A percentile compares a stretch with the other conserved stretches of the same genome.
These are phyloP conservation scores for Herpetomonas tarakana DNA, from an alignment of 208 protist genomes.

Conservation along the genomic window DNA sequence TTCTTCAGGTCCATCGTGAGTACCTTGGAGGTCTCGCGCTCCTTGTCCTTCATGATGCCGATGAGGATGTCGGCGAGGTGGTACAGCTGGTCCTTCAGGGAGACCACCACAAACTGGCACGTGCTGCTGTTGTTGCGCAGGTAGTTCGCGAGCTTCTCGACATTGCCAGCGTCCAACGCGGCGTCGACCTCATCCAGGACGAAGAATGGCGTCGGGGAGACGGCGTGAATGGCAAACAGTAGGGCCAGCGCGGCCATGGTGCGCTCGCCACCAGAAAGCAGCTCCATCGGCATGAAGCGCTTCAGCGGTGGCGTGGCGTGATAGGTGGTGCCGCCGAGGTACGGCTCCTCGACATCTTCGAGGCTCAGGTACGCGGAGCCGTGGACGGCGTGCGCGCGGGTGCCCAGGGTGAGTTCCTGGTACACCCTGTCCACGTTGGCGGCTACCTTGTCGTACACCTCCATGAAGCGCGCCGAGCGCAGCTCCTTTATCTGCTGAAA, in stretches of 20 bases:
- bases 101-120: conserved; percentile 98
- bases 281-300: conserved; percentile 97
- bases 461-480: conserved; percentile 90
- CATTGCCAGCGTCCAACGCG: conserved; percentile 97
- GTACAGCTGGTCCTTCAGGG: conserved; percentile 98
- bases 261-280: conserved; percentile 98
- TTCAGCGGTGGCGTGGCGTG: conserved; percentile 97
- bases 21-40: conserved; percentile 70
- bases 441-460: conserved; percentile 91
- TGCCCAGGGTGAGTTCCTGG: conserved; percentile 92
- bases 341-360: conserved; percentile 96
- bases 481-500: conserved; percentile 89
- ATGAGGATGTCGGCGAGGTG: conserved; percentile 93
- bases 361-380: conserved; percentile 95
- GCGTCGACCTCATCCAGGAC: conserved; percentile 99
- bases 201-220: conserved; percentile 97
- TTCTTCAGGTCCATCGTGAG: conserved; percentile 88
- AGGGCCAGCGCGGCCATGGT: conserved; percentile 98
- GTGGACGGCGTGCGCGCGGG: conserved; percentile 60
- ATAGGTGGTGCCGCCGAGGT: conserved; percentile 95
- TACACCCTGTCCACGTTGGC: conserved; percentile 93
- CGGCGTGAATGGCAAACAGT: conserved; percentile 97
- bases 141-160: conserved; percentile 94
- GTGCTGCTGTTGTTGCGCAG: conserved; percentile 73
- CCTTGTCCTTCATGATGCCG: conserved; percentile 94